phyloP scores from a whole-genome alignment of 495 filamentous ascomycete genomes.

The Choiromyces venosus region DNA sequence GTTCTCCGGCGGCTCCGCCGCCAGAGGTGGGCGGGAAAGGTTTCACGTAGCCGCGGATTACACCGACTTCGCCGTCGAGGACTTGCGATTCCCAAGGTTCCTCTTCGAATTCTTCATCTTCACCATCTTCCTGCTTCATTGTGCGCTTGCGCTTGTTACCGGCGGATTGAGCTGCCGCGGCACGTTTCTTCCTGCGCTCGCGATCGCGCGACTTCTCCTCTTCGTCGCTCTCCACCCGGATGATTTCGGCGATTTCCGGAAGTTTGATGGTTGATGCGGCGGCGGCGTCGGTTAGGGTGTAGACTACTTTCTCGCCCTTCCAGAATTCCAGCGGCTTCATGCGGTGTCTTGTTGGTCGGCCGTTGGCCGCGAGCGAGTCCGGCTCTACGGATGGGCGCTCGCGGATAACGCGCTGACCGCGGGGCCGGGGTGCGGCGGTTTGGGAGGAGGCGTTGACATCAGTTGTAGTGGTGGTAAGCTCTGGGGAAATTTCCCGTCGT shows the following conservation, averaged over 20 bases:
- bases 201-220: conserved; percentile 50
- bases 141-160: conserved; percentile 44
- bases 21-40: conserved; percentile 53
- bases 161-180: conserved; percentile 42
- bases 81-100: conserved; percentile 58
- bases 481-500: background rate
- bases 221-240: conserved; percentile 55
- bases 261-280: conserved; percentile 39
- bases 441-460: conserved; percentile 8
- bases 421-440: conserved; percentile 1
- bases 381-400: conserved; percentile 26
- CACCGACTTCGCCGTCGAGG: conserved; percentile 44
- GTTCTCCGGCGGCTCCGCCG: conserved; percentile 53
- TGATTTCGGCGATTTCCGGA: conserved; percentile 65
- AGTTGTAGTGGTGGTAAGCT: conserved; percentile 1
- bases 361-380: conserved; percentile 45
- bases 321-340: conserved; percentile 79
- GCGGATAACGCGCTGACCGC: conserved; percentile 28
- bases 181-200: conserved; percentile 45
- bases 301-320: conserved; percentile 74
- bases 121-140: conserved; percentile 42
- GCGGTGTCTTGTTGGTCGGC: conserved; percentile 53
- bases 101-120: conserved; percentile 50
- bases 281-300: conserved; percentile 44
- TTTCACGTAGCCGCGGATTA: conserved; percentile 55